A percentile compares a stretch with the other conserved stretches of the same genome.
phyloP scores from a whole-genome alignment of 441 rosid species.

The Euphorbia corollata region DNA sequence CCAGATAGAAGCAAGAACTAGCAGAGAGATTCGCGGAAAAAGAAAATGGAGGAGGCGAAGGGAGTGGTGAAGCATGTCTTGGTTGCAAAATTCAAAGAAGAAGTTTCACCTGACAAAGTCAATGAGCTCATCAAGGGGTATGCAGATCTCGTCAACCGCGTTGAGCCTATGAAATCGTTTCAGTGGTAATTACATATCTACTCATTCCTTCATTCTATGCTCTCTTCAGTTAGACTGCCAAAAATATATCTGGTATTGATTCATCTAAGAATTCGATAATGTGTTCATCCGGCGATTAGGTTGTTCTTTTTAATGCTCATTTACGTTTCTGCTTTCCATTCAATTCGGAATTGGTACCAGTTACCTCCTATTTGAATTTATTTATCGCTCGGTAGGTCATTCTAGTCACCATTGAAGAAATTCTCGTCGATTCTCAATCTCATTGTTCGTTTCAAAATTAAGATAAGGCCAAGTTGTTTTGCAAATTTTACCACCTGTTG shows the following conservation, averaged over 20 bases:
- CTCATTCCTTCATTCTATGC: not conserved
- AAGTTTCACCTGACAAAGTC: conserved; percentile 25
- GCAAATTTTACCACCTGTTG: too few relatives aligned
- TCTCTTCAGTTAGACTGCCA: not conserved
- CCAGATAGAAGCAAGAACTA: not conserved
- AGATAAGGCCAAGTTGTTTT: too few relatives aligned
- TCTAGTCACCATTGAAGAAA: not conserved
- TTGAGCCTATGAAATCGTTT: conserved; percentile 64
- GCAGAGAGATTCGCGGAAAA: not conserved
- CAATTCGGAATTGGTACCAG: not conserved
- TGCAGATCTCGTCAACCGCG: conserved; percentile 49
- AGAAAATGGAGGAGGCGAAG: conserved; percentile 46
- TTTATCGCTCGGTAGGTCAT: not conserved
- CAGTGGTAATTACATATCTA: conserved; percentile 29
- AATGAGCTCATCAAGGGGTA: conserved; percentile 46
- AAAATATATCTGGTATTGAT: too few relatives aligned
- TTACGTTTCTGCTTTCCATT: not conserved
- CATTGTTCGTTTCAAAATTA: too few relatives aligned
- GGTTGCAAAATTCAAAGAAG: conserved; percentile 58
- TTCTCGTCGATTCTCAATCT: too few relatives aligned
- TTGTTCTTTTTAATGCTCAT: not conserved
- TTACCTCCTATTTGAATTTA: not conserved
- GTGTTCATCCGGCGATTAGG: too few relatives aligned
- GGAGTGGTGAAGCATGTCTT: conserved; percentile 56
- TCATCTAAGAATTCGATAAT: too few relatives aligned